These are phyloP conservation scores for Phaeosphaeriaceae sp. DNA, from an alignment of 2,329 filamentous ascomycete species.

Conservation along the genomic window DNA sequence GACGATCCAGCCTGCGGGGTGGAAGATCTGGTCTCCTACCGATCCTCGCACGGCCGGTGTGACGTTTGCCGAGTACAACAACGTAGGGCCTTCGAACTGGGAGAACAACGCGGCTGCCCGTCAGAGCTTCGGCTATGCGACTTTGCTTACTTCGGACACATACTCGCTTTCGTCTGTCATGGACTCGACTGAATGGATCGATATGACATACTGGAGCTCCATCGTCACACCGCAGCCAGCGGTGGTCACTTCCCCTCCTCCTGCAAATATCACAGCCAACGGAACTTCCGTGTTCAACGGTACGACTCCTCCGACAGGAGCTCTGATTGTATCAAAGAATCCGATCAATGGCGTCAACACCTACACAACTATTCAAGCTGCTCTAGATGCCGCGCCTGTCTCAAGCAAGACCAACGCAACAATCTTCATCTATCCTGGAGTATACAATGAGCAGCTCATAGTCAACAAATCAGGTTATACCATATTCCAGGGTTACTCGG, in stretches of 20 bases:
- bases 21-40: conserved; percentile 62
- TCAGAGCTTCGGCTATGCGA: conserved; percentile 42
- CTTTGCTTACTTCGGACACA: conserved; percentile 47
- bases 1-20: conserved; percentile 66
- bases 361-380: conserved; percentile 49
- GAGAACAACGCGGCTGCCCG: conserved; percentile 47
- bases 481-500: conserved; percentile 51
- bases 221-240: conserved; percentile 45
- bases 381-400: conserved; percentile 44
- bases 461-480: conserved; percentile 50
- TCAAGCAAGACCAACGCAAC: conserved; percentile 48
- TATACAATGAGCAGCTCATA: conserved; percentile 51
- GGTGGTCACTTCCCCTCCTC: conserved; percentile 16
- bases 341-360: conserved; percentile 45
- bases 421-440: conserved; percentile 52
- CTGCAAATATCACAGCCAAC: conserved; percentile 31
- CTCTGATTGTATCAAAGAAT: conserved; percentile 50
- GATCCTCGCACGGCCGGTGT: conserved; percentile 60
- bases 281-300: conserved; percentile 39
- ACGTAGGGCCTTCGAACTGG: conserved; percentile 57
- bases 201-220: conserved; percentile 49
- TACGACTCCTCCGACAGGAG: conserved; percentile 45
- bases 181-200: conserved; percentile 50
- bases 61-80: conserved; percentile 65
- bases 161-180: conserved; percentile 44